Evolutionary conservation across 2,329 filamentous ascomycete species (phyloP), one percentile per base, ranked within the genome.

Genomic region (Didymella pinodella): DNA sequence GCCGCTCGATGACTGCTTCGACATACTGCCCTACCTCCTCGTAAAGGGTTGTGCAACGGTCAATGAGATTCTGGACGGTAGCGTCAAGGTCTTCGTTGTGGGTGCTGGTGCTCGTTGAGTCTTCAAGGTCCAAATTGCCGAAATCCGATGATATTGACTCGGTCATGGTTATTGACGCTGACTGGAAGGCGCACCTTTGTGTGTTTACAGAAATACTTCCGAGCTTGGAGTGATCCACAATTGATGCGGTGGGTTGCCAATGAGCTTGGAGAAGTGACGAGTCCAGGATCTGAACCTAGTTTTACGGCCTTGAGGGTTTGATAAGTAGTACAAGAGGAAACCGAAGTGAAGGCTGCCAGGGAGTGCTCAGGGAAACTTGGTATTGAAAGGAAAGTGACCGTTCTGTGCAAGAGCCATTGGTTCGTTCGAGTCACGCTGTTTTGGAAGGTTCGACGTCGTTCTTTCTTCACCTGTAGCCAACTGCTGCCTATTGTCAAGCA

Each of bases 21-120:
- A 78, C 69, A 47, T 81, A 81, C 1, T 66, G 62, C 41, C 81
- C 76, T 2, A 82, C 73, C 55, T 83, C 81, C 16, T 71, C 59
- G 7, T 79, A 68, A 1, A 82, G 62, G 2, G 56, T 63, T 46
- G 75, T 71, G 45, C 78, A 79, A 52, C 80, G 72, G 7, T 65
- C 46, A n/a, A 78, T 71, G 0, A 81, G 71, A 29, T 71, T 68
- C 10, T 71, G 60, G 1, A 75, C 65, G 4, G 68, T 72, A 2
- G 54, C 48, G 54, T 73, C 54, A 5, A 74, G 63, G 11, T 73
- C 66, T 12, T 56, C 45, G 25, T 45, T 54, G 26, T 55, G 28
- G 44, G 52, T 34, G 22, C 40, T 43, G 31, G n/a, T 32, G 4
- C 48, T 55, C 16, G 32, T 31, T 7, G 53, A 16, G 48, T 63